Conservation (phyloP, 805 yeast genomes). For the Sugiyamaella chiloensis region DNA sequence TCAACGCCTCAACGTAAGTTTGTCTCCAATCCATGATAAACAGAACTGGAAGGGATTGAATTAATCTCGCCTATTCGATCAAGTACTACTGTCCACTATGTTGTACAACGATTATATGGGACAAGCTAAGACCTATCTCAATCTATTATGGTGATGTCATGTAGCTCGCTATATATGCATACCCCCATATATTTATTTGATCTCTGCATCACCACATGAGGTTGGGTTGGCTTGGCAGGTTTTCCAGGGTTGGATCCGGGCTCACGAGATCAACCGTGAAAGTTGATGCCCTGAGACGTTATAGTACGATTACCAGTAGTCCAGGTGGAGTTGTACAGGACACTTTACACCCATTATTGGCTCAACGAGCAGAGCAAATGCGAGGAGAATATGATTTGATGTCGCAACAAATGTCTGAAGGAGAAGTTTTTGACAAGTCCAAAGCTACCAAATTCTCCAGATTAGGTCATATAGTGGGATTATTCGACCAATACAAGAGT, state of each 20-base stretch:
- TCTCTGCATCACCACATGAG: no score
- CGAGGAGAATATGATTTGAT: slow-evolving; percentile 41
- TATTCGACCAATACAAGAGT: slow-evolving; percentile 38
- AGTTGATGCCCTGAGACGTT: no score
- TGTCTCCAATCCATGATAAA: slow-evolving; percentile 4
- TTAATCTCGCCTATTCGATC: no score
- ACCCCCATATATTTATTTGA: neutral
- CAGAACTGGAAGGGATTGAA: no score
- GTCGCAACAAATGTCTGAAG: slow-evolving; percentile 42
- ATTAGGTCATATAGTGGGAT: slow-evolving; percentile 43
- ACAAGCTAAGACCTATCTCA: no score
- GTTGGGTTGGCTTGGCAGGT: no score
- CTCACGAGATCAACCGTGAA: no score
- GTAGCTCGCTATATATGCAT: neutral
- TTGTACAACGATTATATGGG: no score
- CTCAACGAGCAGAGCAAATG: slow-evolving; percentile 46
- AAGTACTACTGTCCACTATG: no score
- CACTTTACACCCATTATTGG: slow-evolving; percentile 48
- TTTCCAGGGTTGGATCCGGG: no score
- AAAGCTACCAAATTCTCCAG: slow-evolving; percentile 50
- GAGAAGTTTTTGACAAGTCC: slow-evolving; percentile 41
- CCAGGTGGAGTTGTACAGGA: slow-evolving; percentile 4
- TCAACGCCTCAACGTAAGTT: slow-evolving; percentile 7
- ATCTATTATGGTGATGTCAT: no score
- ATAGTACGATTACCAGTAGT: no score